Evolutionary conservation across 2,329 filamentous ascomycete genomes (phyloP).

Genomic region (Cladosporium sp.): DNA sequence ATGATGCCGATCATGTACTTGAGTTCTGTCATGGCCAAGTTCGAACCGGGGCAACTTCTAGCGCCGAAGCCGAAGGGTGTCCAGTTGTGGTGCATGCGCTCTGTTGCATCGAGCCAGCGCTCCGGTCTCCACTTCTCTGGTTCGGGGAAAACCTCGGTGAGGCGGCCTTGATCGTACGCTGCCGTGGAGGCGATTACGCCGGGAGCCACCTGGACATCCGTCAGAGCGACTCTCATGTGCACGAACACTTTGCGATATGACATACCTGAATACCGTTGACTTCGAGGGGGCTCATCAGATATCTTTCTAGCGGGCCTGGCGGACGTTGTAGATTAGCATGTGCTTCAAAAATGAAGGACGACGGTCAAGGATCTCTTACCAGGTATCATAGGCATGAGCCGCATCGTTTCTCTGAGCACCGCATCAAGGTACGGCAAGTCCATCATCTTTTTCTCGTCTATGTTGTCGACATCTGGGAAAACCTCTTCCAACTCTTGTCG

Average conservation of each 20-base stretch:
- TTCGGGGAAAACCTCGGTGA: slow-evolving; percentile 37
- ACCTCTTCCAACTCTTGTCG: too few species aligned
- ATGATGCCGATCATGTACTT: slow-evolving; percentile 33
- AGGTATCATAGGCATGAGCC: too few species aligned
- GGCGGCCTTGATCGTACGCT: slow-evolving; percentile 38
- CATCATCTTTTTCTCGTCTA: too few species aligned
- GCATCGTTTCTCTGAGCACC: too few species aligned
- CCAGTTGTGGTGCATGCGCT: slow-evolving; percentile 39
- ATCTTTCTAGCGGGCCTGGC: slow-evolving; percentile 17
- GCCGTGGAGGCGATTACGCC: slow-evolving; percentile 41
- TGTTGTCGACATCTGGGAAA: too few species aligned
- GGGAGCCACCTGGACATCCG: slow-evolving; percentile 29
- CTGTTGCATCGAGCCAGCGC: slow-evolving; percentile 33
- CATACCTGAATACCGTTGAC: slow-evolving; percentile 10
- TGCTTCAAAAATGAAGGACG: too few species aligned
- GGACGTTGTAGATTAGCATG: too few species aligned
- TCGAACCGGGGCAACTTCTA: slow-evolving; percentile 43
- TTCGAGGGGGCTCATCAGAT: slow-evolving; percentile 12
- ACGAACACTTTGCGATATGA: neutral
- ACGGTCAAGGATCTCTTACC: too few species aligned
- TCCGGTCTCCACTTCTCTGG: slow-evolving; percentile 35
- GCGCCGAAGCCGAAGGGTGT: slow-evolving; percentile 45
- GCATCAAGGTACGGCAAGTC: too few species aligned
- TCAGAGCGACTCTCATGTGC: too few species aligned
- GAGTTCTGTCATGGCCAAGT: slow-evolving; percentile 54